Base-by-base conservation (phyloP, 371 early-diverging fungal genomes). In the Apophysomyces sp. region DNA sequence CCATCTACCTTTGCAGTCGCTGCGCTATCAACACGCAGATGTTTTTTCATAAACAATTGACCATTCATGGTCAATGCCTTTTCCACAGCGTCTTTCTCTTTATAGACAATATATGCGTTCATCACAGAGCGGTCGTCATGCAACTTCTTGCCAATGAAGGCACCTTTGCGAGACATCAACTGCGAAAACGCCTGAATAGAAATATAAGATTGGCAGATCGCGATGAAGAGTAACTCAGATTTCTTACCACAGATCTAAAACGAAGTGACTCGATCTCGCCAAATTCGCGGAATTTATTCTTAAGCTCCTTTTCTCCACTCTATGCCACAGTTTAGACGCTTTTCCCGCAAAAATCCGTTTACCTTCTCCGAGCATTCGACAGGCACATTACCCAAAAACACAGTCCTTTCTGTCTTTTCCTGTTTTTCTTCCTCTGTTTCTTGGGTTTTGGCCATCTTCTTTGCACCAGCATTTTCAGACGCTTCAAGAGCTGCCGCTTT, bases 91-190 rank as follows among this genome's bases (percentile, higher is more conserved):
- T 82, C 89, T 62, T 77, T 77, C 13, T 73, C 73, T 41, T 74
- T 74, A 67, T 79, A 95, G 26, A 97, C 95, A 53, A 96, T 83
- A 63, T 96, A 98, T 7, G 94, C 95, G 61, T 97, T 95, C 61
- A 94, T 72, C 4, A 87, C 82, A 61, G 92, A 88, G 40, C 96
- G 89, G n/a, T 86, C 84, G 2, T 88, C 81, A 63, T 97, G 94
- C 40, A 92, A 74, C 68, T 91, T 86, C 61, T 90, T 90, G 11
- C 85, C 81, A 58, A 90, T 80, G 64, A 88, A 92, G 7, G 92
- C 92, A 27, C 81, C 79, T 69, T 89, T 90, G 41, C 92, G 88
- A 36, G 90, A 86, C 67, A 89, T 69, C 16, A 76, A 78, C 52
- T 86, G 80, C 31, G 87, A 65, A 63, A 93, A 90, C 5, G 92